These are phyloP conservation scores for Mycena metata DNA, from an alignment of 768 basidiomycete genomes.

Conservation along the genomic window DNA sequence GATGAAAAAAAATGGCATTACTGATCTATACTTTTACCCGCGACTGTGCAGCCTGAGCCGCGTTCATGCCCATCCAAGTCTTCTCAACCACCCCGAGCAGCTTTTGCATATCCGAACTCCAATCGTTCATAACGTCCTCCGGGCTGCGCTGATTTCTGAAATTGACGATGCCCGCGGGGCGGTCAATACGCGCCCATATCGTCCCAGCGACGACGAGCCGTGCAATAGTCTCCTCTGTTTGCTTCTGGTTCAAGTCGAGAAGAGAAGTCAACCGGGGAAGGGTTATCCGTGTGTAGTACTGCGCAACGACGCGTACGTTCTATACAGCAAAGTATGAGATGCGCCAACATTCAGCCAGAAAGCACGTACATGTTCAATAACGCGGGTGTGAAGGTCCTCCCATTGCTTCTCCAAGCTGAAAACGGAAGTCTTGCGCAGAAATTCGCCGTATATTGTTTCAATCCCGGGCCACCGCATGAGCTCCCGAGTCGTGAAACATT, in stretches of 20 bases:
- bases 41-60: conserved; percentile 87
- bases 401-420: conserved; percentile 86
- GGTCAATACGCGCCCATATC: conserved; percentile 94
- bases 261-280: conserved; percentile 85
- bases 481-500: conserved; percentile 93
- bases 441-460: conserved; percentile 87
- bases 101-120: conserved; percentile 97
- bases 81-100: conserved; percentile 94
- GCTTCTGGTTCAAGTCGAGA: conserved; percentile 84
- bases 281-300: conserved; percentile 96
- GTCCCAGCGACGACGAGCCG: conserved; percentile 92
- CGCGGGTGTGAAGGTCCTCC: conserved; percentile 95
- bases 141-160: conserved; percentile 87
- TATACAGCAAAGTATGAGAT: conserved; percentile 49
- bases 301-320: conserved; percentile 95
- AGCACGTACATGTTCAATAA: conserved; percentile 92
- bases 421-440: conserved; percentile 83
- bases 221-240: conserved; percentile 91
- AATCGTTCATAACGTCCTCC: conserved; percentile 97
- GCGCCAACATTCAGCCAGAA: not conserved
- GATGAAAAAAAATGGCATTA: conserved; percentile 26
- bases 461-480: conserved; percentile 98
- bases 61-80: conserved; percentile 98
- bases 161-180: conserved; percentile 89
- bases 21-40: conserved; percentile 57